Evolutionary conservation across 2,329 filamentous ascomycete species (phyloP), one percentile per base, ranked within the genome.

Genomic region (Xylariaceae sp.): DNA sequence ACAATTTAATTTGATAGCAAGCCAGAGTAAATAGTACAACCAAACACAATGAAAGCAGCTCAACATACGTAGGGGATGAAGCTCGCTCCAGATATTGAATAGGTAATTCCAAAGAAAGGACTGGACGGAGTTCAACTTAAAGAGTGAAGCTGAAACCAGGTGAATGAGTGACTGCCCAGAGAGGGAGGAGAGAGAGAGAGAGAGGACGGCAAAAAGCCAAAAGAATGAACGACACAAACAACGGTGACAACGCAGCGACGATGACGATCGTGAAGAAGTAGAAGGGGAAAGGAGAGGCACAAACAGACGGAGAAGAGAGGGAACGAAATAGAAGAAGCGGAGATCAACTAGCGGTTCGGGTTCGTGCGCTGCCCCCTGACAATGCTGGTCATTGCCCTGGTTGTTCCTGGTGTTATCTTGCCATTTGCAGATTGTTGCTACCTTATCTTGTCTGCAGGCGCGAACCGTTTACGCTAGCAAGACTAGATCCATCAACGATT

Each of bases 121-220:
- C 67, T 65, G 78, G 76, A 79, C 75, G 73, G 77, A n/a, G 66
- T 68, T 71, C 74, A 77, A 75, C 74, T 76, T 70, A 78, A 76
- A 73, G 78, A 79, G 71, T 77, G 76, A 77, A 77, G 75, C 71
- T 75, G 76, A 76, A 66, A 71, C 74, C 76, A 54, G 28, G 26
- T 29, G 74, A 75, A 68, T 68, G 76, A 76, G 75, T 75, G 73
- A 72, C 53, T 55, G 39, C 51, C 58, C 53, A 47, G 16, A 16
- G 40, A 54, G 74, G 69, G 71, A 66, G 65, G 69, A 60, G 71
- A 71, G 67, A 69, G 58, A 58, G 47, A 64, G 70, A 63, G 65
- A 67, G 66, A 65, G 60, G 67, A 65, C 64, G 63, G 64, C 65
- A 58, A 65, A 48, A 56, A 67, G 66, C 65, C 68, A 65, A 71